Evolutionary conservation across 2,329 filamentous ascomycete species (phyloP).

Genomic region (Karstenula rhodostoma): DNA sequence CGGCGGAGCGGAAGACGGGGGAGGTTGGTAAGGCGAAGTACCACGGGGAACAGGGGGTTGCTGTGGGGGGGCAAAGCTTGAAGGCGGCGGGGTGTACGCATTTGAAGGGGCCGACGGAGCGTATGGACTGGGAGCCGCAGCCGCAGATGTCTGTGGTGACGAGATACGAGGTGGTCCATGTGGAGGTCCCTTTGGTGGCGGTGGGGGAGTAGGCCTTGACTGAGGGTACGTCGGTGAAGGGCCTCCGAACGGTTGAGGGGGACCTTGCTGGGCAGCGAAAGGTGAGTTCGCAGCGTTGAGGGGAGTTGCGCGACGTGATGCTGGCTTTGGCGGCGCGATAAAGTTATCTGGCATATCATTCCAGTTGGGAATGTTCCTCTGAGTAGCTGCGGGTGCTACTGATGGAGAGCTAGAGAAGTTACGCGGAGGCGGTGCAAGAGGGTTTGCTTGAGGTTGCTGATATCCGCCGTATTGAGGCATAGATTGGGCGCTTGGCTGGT

Average conservation of each 20-base stretch:
- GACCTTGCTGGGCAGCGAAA: slow-evolving; percentile 69
- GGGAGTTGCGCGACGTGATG: slow-evolving; percentile 77
- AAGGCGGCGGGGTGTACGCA: slow-evolving; percentile 67
- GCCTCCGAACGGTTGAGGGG: slow-evolving; percentile 66
- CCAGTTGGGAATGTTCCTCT: slow-evolving; percentile 81
- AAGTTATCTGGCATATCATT: slow-evolving; percentile 83
- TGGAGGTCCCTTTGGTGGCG: slow-evolving; percentile 77
- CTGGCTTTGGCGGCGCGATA: slow-evolving; percentile 72
- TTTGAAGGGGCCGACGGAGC: slow-evolving; percentile 61
- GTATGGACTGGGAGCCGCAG: slow-evolving; percentile 68
- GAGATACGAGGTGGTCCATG: slow-evolving; percentile 63
- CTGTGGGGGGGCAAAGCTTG: slow-evolving; percentile 55
- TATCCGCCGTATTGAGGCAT: slow-evolving; percentile 55
- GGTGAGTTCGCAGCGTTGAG: slow-evolving; percentile 75
- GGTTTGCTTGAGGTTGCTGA: slow-evolving; percentile 52
- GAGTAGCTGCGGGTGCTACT: slow-evolving; percentile 71
- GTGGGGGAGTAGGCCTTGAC: slow-evolving; percentile 73
- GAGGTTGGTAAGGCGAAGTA: slow-evolving; percentile 85
- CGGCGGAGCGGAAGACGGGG: slow-evolving; percentile 71
- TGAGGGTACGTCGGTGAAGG: slow-evolving; percentile 64
- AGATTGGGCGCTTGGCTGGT: slow-evolving; percentile 56
- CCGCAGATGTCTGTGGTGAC: slow-evolving; percentile 68
- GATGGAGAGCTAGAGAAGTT: slow-evolving; percentile 72
- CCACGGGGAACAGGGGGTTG: slow-evolving; percentile 74
- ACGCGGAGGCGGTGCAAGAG: slow-evolving; percentile 68